These are phyloP conservation scores for Syzygium jambos DNA, from an alignment of 345 rosid genomes.

Conservation along the genomic window DNA sequence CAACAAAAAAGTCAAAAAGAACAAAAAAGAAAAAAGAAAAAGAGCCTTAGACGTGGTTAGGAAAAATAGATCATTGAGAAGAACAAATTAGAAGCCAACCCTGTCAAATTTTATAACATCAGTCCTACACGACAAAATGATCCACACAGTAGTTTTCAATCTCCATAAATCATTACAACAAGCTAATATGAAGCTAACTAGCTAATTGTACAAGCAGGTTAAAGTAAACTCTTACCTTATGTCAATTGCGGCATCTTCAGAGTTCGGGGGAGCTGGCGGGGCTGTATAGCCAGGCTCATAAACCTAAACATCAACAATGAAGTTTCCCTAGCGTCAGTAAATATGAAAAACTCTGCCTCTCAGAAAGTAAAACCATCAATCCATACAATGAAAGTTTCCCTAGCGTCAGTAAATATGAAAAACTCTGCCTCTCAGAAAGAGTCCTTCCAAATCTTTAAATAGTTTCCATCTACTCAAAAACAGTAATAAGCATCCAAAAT, in stretches of 20 bases:
- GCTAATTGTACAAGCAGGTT: not conserved
- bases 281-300: slow-evolving; percentile 88
- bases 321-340: not conserved
- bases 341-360: no score
- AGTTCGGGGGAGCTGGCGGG: slow-evolving; percentile 45
- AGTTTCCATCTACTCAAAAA: not conserved
- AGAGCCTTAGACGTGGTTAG: not conserved
- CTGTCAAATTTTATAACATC: not conserved
- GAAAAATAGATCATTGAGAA: not conserved
- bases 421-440: not conserved
- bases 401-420: not conserved
- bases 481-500: not conserved
- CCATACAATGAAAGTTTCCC: not conserved
- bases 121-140: not conserved
- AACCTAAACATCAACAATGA: slow-evolving; percentile 28
- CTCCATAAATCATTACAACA: not conserved
- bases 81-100: not conserved
- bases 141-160: not conserved
- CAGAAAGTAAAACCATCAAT: not conserved
- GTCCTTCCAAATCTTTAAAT: not conserved
- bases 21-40: not conserved
- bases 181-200: not conserved
- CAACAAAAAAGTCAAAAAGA: not conserved
- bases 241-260: slow-evolving; percentile 69
- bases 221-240: slow-evolving; percentile 50